Base-by-base conservation (phyloP, 2,329 filamentous ascomycete genomes). In the Ascochyta rabiei region DNA sequence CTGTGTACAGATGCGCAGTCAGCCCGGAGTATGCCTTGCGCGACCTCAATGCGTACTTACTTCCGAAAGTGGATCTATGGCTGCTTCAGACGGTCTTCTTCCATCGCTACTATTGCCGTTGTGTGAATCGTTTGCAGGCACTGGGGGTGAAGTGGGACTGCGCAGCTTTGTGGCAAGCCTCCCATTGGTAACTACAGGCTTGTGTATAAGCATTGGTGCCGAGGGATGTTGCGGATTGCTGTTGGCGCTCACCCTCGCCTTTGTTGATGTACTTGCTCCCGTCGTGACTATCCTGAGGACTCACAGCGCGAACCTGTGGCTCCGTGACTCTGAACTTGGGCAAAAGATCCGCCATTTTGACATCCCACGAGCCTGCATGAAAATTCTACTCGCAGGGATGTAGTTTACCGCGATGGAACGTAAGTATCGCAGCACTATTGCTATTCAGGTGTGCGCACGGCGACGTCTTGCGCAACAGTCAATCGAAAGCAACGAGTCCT, bases 31-130 rank as follows among this genome's bases (percentile, higher is more conserved):
- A 10, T 42, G 45, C 39, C 52, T 45, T 49, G 40, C 41, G 28
- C 46, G 21, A 5, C 12, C 41, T 46, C 59, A 44, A 24, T 26
- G 56, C 56, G 38, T 57, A 75, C 81, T 62, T 81, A 89, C 86
- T 75, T 89, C 85, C 46, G 87, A 89, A 60, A 89, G 77, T 52
- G 87, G 87, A 72, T 89, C 87, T 58, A 88, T 87, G 23, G 80
- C 80, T 9, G 67, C 59, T 47, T 81, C 78, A 24, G 63, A 61
- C 30, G 60, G 30, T 34, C 50, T 51, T 43, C 48, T 57, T 10
- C 48, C 56, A 12, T 67, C 57, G 37, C 59, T 64, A 18, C 48
- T 34, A 30, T 42, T 57, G 21, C 62, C 61, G 58, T 67, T 70
- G 23, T 55, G 52, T 37, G 57, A 48, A 7, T 66, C 66, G 53